Conservation (phyloP, 345 rosid species). For the Eucalyptus brandiana region DNA sequence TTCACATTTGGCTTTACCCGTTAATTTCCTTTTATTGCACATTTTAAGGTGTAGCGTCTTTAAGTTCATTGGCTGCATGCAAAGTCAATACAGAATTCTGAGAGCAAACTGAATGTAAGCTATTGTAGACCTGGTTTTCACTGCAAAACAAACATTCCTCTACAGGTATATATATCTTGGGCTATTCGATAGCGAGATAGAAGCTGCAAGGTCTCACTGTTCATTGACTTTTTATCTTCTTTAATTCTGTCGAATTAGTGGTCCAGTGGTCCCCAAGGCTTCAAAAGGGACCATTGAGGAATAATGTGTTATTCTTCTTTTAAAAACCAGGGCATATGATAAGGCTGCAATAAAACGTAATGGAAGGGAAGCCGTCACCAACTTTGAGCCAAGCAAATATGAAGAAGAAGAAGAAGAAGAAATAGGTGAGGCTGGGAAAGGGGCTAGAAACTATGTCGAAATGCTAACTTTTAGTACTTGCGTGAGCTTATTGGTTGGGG, state of each 20-base stretch:
- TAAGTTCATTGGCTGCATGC: neutral
- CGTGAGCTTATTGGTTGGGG: neutral
- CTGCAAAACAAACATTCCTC: constrained; percentile 7
- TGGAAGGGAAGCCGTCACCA: constrained; percentile 93
- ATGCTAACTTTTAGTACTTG: neutral
- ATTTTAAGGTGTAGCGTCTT: neutral
- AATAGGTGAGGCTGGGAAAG: constrained; percentile 1
- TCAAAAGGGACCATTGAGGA: neutral
- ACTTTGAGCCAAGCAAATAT: constrained; percentile 67
- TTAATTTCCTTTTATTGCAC: neutral
- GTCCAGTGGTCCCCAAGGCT: neutral
- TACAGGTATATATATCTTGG: constrained; percentile 96
- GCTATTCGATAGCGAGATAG: constrained; percentile 77
- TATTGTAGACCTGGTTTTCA: neutral
- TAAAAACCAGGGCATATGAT: constrained; percentile 67
- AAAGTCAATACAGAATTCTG: neutral
- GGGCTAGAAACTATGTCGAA: constrained; percentile 3
- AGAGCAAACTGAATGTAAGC: neutral
- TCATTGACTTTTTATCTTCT: neutral
- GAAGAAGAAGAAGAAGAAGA: constrained; percentile 26
- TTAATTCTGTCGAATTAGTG: neutral
- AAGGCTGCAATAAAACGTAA: constrained; percentile 81
- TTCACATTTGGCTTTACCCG: neutral
- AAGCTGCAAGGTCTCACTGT: constrained; percentile 78
- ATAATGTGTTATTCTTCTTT: neutral